phyloP scores from a whole-genome alignment of 768 basidiomycete genomes.

The Lepiota subincarnata region DNA sequence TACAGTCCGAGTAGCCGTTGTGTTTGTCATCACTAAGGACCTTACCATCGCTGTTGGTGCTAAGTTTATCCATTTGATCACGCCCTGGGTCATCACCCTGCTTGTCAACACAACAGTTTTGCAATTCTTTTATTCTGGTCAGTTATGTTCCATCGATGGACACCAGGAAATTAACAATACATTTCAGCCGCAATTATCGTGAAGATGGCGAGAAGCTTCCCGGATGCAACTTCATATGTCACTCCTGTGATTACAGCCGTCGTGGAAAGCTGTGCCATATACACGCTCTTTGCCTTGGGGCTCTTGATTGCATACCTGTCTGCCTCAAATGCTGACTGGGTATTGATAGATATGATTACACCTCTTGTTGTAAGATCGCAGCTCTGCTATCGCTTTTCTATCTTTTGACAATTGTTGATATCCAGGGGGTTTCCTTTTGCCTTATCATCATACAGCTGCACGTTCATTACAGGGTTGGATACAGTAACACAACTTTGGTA shows the following conservation, averaged over 20 bases:
- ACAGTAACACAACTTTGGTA: background rate
- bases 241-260: background rate
- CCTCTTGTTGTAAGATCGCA: slow-evolving; percentile 2
- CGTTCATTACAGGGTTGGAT: background rate
- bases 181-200: background rate
- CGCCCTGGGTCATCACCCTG: slow-evolving; percentile 4
- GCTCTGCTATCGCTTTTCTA: background rate
- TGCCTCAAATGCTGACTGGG: slow-evolving; percentile 9
- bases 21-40: background rate
- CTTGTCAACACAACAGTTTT: background rate
- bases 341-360: slow-evolving; percentile 7
- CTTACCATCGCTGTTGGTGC: slow-evolving; percentile 2
- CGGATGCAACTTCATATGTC: background rate
- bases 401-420: background rate
- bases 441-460: slow-evolving; percentile 5
- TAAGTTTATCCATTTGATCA: slow-evolving; percentile 1
- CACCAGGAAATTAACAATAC: background rate
- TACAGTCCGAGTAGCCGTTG: background rate
- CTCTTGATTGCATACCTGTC: slow-evolving; percentile 1
- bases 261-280: slow-evolving; percentile 9
- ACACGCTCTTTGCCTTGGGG: slow-evolving; percentile 3
- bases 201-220: background rate
- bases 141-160: background rate
- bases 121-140: slow-evolving; percentile 6
- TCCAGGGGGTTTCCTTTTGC: slow-evolving; percentile 3